Evolutionary conservation across 306 rosid species (phyloP), one percentile per base, ranked within the genome.

Genomic region (Inga leiocalycina): DNA sequence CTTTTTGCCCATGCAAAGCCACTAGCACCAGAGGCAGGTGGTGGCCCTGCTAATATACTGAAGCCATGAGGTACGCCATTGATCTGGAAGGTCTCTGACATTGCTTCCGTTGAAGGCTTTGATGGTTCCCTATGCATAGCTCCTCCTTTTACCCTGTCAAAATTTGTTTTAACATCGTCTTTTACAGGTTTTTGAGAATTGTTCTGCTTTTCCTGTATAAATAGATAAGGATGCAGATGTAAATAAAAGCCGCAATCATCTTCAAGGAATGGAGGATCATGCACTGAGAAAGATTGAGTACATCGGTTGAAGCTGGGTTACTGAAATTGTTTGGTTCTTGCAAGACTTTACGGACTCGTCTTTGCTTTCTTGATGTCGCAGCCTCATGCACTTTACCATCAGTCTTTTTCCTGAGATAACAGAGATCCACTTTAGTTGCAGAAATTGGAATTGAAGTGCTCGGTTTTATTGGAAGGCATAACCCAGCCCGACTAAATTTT

Each of bases 1-100:
- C 88, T 89, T 81, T 86, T 88, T 6, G 87, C 93, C 98, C 98
- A 96, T 43, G 92, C 56, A 85, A 87, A 90, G 48, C 92, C 94
- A 67, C 89, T 88, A 74, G 97, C 88, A 20, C 89, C 98, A 12
- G 85, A 70, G 45, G 82, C 71, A 24, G 89, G 91, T n/a, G 62
- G 16, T 14, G 93, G 90, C 67, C 89, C 88, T 27, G 93, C 78
- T 39, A 77, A 48, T 49, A 90, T 84, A 59, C 89, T 87, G 22
- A 82, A 89, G 19, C 90, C 91, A 74, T 81, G 77, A 34, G 81
- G 71, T 62, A 65, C 65, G 76, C 83, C 84, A 62, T 78, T 22
- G 35, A 30, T 61, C 71, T 79, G 92, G 32, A 88, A 88, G 30
- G 85, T 77, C 80, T 89, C 94, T 15, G 97, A 97, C 74, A 85